Percentiles rank a stretch among this genome's conserved stretches.
These are phyloP conservation scores for Nitzschia palea DNA, from an alignment of 108 stramenopile species.

Conservation along the genomic window DNA sequence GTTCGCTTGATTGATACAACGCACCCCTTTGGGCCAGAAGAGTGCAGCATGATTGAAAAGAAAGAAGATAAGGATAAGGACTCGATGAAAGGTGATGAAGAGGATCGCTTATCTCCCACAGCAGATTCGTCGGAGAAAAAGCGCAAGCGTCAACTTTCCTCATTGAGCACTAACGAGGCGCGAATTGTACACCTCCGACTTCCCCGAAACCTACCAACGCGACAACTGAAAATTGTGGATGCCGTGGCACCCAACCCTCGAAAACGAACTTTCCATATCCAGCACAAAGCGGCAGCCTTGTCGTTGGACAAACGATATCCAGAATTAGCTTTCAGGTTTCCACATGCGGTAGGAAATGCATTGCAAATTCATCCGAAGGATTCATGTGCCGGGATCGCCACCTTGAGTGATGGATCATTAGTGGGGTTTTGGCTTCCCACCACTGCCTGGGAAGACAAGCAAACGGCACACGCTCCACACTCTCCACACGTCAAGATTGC, in stretches of 20 bases:
- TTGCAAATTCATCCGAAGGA: slow-evolving; percentile 64
- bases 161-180: slow-evolving; percentile 2
- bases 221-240: neutral
- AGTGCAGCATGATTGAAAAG: slow-evolving; percentile 28
- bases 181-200: slow-evolving; percentile 15
- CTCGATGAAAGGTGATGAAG: slow-evolving; percentile 13
- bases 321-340: slow-evolving; percentile 44
- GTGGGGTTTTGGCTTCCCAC: slow-evolving; percentile 56
- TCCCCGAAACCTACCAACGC: neutral
- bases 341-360: slow-evolving; percentile 51
- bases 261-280: neutral
- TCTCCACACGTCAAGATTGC: slow-evolving; percentile 22
- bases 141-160: neutral
- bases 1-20: slow-evolving; percentile 69
- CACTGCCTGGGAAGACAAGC: slow-evolving; percentile 36
- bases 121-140: slow-evolving; percentile 1
- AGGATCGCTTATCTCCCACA: slow-evolving; percentile 1
- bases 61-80: slow-evolving; percentile 23
- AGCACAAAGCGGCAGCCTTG: slow-evolving; percentile 2
- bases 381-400: slow-evolving; percentile 53
- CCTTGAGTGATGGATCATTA: slow-evolving; percentile 60
- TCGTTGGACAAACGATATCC: slow-evolving; percentile 35
- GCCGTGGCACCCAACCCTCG: neutral
- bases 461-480: neutral
- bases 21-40: slow-evolving; percentile 60